Base-by-base conservation (phyloP, 306 rosid species). In the Medicago truncatula region DNA sequence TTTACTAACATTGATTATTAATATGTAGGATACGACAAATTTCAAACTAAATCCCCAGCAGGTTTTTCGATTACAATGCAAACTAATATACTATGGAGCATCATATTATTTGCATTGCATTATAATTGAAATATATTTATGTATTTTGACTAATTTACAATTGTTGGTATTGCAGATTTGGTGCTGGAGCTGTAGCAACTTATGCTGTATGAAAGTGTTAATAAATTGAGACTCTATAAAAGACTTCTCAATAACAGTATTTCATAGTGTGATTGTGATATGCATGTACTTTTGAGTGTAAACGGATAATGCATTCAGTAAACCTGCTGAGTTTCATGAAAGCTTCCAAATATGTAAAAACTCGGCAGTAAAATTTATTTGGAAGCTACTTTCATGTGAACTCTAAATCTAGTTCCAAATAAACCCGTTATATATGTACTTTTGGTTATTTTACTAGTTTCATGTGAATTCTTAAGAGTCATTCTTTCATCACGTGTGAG, bases 171-270 rank as follows among this genome's bases (percentile, higher is more conserved):
- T 82, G 85, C 76, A 95, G 97, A 95, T 85, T 86, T 90, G 92
- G 99, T 95, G 85, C 85, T 95, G 91, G 99, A 95, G 97, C 90
- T 95, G 73, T 84, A 89, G 82, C 72, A 71, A 74, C 77, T 49
- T 78, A 78, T 76, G 82, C 66, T 23, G 78, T 38, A 63, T 77
- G 76, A 74, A 79, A 70, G 62, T 72, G 63, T 44, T 39, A 34
- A 34, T 73, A 65, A 46, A 38, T 60, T 61, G 71, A 65, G 78
- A 75, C 76, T 82, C 67, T 57, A 40, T 75, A 34, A 28, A 71
- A 80, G 81, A 77, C 74, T 65, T 59, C 76, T 78, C 76, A 76
- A 73, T 50, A 31, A 60, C 63, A 57, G 87, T 83, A 86, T 83
- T 85, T 62, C 70, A 83, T 83, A 74, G 23, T 40, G 62, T 76